Evolutionary conservation across 2,329 filamentous ascomycete genomes (phyloP).

Genomic region (Dendryphion nanum): DNA sequence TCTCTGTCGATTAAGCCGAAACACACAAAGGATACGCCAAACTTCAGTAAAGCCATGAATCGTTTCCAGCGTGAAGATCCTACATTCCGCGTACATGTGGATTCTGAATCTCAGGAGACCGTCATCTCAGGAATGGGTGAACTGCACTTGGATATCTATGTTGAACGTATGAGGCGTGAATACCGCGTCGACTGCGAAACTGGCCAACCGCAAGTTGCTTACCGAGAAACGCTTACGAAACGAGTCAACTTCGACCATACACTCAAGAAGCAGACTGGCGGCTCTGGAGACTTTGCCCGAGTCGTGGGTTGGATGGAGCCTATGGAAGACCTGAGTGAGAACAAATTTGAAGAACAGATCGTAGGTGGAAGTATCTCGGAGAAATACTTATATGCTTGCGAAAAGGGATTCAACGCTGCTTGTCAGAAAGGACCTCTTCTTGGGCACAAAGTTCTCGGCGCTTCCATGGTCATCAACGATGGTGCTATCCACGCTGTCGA

Average conservation of each 20-base stretch:
- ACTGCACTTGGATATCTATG: conserved; percentile 93
- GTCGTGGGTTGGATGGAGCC: conserved; percentile 92
- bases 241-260: conserved; percentile 86
- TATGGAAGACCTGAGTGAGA: conserved; percentile 67
- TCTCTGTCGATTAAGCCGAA: conserved; percentile 97
- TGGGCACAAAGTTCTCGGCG: conserved; percentile 88
- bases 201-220: conserved; percentile 95
- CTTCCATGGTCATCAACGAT: conserved; percentile 90
- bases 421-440: conserved; percentile 87
- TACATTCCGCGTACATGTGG: conserved; percentile 92
- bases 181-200: conserved; percentile 95
- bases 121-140: conserved; percentile 99
- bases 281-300: conserved; percentile 91
- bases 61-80: conserved; percentile 98
- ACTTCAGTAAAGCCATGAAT: conserved; percentile 98
- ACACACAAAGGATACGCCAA: conserved; percentile 83
- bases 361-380: conserved; percentile 89
- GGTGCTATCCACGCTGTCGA: conserved; percentile 97
- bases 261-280: conserved; percentile 92
- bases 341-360: conserved; percentile 84
- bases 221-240: conserved; percentile 86
- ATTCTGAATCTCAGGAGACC: conserved; percentile 89
- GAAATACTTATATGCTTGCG: conserved; percentile 91
- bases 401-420: conserved; percentile 85
- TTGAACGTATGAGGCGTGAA: conserved; percentile 93